These are phyloP conservation scores for Clonostachys rhizophaga DNA, from an alignment of 2,329 filamentous ascomycete genomes.

Conservation along the genomic window DNA sequence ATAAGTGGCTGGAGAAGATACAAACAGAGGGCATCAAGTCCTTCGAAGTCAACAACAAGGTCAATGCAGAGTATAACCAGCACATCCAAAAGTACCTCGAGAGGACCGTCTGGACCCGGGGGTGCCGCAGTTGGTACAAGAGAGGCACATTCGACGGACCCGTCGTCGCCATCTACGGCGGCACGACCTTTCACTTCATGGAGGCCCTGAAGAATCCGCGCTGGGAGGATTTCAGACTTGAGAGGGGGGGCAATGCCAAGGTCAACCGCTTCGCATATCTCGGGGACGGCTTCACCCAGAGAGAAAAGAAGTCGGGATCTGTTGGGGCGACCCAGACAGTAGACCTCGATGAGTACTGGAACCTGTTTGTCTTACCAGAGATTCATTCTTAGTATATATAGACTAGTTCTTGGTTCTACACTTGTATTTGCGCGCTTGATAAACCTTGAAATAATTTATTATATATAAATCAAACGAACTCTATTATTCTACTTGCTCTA, in stretches of 20 bases:
- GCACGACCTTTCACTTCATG: constrained; percentile 44
- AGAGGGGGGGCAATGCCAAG: constrained; percentile 48
- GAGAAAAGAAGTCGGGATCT: constrained; percentile 32
- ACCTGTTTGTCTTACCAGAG: constrained; percentile 2
- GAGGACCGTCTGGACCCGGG: constrained; percentile 42
- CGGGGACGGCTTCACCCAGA: constrained; percentile 53
- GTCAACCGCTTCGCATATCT: constrained; percentile 52
- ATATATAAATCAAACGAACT: too few species aligned
- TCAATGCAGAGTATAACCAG: constrained; percentile 7
- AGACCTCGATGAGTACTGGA: constrained; percentile 5
- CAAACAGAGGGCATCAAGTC: constrained; percentile 26
- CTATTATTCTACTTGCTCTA: too few species aligned
- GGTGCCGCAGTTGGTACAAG: constrained; percentile 47
- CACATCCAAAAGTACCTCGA: constrained; percentile 37
- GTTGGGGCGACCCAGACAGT: constrained; percentile 4
- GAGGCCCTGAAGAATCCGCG: constrained; percentile 43
- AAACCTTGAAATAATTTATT: too few species aligned
- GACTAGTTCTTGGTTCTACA: not conserved
- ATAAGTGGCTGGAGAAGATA: constrained; percentile 38
- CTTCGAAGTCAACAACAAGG: constrained; percentile 40
- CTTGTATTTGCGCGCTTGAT: too few species aligned
- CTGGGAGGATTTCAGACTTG: constrained; percentile 43
- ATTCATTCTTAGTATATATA: constrained; percentile 1
- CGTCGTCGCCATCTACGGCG: constrained; percentile 39
- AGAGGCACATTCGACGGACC: constrained; percentile 31